Evolutionary conservation across 2,329 filamentous ascomycete genomes (phyloP).

Genomic region (Pseudogymnoascus sp.): DNA sequence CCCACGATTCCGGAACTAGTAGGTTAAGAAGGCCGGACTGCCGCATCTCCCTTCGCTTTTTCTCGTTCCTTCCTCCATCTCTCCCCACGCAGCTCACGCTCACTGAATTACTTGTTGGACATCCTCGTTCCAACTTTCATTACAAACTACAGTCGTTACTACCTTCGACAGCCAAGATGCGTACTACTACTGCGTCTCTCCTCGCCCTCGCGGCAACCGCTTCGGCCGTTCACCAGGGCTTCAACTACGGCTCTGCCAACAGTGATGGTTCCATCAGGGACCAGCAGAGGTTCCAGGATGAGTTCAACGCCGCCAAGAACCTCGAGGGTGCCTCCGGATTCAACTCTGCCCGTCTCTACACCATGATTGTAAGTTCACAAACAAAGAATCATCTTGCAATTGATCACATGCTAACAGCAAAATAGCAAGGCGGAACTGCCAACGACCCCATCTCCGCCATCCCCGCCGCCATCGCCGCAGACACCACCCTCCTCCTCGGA

Average conservation of each 20-base stretch:
- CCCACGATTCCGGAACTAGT: background rate
- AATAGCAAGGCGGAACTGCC: conserved; percentile 53
- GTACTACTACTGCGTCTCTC: conserved; percentile 19
- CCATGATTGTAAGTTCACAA: conserved; percentile 47
- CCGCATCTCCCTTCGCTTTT: background rate
- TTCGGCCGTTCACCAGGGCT: conserved; percentile 45
- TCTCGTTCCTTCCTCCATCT: background rate
- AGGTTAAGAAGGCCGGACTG: conserved; percentile 1
- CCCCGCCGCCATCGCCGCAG: conserved; percentile 71
- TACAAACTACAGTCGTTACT: conserved; percentile 1
- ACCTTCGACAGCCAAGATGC: conserved; percentile 19
- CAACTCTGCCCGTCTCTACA: conserved; percentile 61
- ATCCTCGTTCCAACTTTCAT: background rate
- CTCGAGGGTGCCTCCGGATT: conserved; percentile 56
- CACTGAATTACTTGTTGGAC: background rate
- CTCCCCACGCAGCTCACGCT: background rate
- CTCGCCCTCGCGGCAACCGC: conserved; percentile 22
- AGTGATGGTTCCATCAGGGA: conserved; percentile 48
- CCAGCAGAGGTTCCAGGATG: conserved; percentile 57
- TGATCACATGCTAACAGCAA: conserved; percentile 17
- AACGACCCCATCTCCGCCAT: conserved; percentile 64
- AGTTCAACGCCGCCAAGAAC: conserved; percentile 56
- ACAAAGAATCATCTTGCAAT: background rate
- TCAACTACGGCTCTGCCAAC: conserved; percentile 64
- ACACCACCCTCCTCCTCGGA: conserved; percentile 71